phyloP scores from a whole-genome alignment of 345 rosid genomes.

The Camelina hispida region DNA sequence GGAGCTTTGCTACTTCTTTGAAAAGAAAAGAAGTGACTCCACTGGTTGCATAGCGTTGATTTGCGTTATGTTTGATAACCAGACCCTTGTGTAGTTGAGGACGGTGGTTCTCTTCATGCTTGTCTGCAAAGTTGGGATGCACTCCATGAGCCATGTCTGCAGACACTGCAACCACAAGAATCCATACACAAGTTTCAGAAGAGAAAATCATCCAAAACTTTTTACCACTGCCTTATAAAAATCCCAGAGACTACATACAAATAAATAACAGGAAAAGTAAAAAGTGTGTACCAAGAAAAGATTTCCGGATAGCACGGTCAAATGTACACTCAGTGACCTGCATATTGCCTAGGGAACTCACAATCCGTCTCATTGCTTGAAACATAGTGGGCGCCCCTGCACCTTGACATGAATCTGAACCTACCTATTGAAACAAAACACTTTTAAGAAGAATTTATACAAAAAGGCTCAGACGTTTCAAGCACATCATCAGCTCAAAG shows the following conservation, averaged over 20 bases:
- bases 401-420: conserved; percentile 90
- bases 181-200: too few relatives aligned
- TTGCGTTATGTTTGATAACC: conserved; percentile 95
- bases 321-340: conserved; percentile 62
- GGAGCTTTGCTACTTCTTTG: conserved; percentile 82
- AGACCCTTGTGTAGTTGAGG: conserved; percentile 92
- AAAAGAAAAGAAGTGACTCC: conserved; percentile 91
- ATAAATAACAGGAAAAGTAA: not conserved
- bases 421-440: conserved; percentile 62
- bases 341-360: conserved; percentile 63
- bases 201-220: too few relatives aligned
- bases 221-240: not conserved
- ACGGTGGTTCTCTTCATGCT: conserved; percentile 91
- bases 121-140: conserved; percentile 85
- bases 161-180: conserved; percentile 59
- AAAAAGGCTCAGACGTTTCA: not conserved
- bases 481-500: too few relatives aligned
- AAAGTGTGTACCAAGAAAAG: conserved; percentile 75
- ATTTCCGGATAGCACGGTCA: conserved; percentile 77
- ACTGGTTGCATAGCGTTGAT: conserved; percentile 93
- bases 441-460: not conserved
- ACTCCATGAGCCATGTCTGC: conserved; percentile 99
- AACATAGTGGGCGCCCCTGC: conserved; percentile 96
- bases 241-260: not conserved
- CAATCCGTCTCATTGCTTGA: conserved; percentile 89